phyloP scores from a whole-genome alignment of 2,329 filamentous ascomycete species.

The Fusarium sublunatum region DNA sequence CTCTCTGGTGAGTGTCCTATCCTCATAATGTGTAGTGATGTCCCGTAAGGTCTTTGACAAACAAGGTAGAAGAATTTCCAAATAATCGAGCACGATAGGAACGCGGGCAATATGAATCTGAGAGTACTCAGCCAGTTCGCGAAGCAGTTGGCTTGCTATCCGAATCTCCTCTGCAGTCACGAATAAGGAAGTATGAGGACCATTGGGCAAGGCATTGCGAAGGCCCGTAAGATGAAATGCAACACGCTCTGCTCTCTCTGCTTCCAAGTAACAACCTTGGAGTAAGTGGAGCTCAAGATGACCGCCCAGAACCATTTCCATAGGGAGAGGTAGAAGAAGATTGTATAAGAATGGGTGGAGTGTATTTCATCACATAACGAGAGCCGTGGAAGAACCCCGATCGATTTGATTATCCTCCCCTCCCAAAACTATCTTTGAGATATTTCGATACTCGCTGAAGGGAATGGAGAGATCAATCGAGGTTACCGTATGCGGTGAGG shows the following conservation, averaged over 20 bases:
- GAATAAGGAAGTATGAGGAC: slow-evolving; percentile 60
- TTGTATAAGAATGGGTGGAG: slow-evolving; percentile 14
- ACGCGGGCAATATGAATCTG: slow-evolving; percentile 63
- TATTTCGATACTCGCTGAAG: slow-evolving; percentile 9
- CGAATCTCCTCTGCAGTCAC: slow-evolving; percentile 61
- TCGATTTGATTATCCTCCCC: slow-evolving; percentile 11
- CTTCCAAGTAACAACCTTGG: slow-evolving; percentile 65
- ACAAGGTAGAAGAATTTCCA: slow-evolving; percentile 68
- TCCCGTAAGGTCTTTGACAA: slow-evolving; percentile 64
- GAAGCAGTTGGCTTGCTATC: slow-evolving; percentile 58
- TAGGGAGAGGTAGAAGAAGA: slow-evolving; percentile 33
- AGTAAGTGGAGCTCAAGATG: slow-evolving; percentile 56
- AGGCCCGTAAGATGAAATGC: slow-evolving; percentile 62
- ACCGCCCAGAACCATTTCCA: slow-evolving; percentile 48
- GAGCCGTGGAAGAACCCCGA: slow-evolving; percentile 9
- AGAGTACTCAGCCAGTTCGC: slow-evolving; percentile 65
- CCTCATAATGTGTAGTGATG: slow-evolving; percentile 63
- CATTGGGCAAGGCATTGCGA: slow-evolving; percentile 57
- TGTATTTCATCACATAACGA: slow-evolving; percentile 40
- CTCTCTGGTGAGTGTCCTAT: slow-evolving; percentile 59
- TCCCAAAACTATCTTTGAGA: neutral
- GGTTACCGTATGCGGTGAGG: slow-evolving; percentile 34
- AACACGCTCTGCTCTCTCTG: slow-evolving; percentile 63
- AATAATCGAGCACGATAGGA: slow-evolving; percentile 64
- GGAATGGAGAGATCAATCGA: slow-evolving; percentile 29